These are phyloP conservation scores for Epichloe typhina DNA, from an alignment of 2,329 filamentous ascomycete species.

Conservation along the genomic window DNA sequence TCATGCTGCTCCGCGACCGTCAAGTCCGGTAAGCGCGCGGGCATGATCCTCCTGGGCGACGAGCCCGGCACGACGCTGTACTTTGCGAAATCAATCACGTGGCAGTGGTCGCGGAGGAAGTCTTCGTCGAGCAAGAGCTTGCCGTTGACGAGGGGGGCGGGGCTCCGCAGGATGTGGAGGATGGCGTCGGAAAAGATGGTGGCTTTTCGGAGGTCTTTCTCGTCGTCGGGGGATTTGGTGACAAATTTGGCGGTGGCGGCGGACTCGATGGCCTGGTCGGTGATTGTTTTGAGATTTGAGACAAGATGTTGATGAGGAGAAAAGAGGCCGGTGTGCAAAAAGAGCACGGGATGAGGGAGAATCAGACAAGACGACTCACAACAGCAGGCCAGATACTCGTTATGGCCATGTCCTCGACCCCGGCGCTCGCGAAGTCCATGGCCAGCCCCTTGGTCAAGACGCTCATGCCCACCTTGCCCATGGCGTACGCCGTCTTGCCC, in stretches of 20 bases:
- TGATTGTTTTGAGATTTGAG: too few species aligned
- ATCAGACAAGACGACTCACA: slow-evolving; percentile 29
- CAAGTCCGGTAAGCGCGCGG: slow-evolving; percentile 52
- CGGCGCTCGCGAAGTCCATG: slow-evolving; percentile 55
- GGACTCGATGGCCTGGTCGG: slow-evolving; percentile 49
- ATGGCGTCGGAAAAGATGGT: slow-evolving; percentile 73
- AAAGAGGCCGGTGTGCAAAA: too few species aligned
- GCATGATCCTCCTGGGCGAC: slow-evolving; percentile 65
- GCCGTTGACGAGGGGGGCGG: slow-evolving; percentile 52
- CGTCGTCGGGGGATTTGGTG: slow-evolving; percentile 33
- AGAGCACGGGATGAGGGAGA: not conserved
- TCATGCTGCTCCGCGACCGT: slow-evolving; percentile 68
- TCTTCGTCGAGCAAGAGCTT: slow-evolving; percentile 66
- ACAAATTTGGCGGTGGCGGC: slow-evolving; percentile 50
- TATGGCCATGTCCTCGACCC: slow-evolving; percentile 57
- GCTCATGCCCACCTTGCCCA: slow-evolving; percentile 70
- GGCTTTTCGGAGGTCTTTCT: slow-evolving; percentile 48
- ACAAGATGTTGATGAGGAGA: too few species aligned
- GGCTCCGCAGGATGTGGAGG: slow-evolving; percentile 53
- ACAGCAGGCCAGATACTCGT: slow-evolving; percentile 73
- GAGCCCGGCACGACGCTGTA: slow-evolving; percentile 57
- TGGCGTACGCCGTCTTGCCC: slow-evolving; percentile 75
- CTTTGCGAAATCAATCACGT: slow-evolving; percentile 56
- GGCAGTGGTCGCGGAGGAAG: slow-evolving; percentile 52
- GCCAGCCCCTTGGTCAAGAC: slow-evolving; percentile 69